Conservation (phyloP, 306 rosid species). For the Cucumis hystrix region DNA sequence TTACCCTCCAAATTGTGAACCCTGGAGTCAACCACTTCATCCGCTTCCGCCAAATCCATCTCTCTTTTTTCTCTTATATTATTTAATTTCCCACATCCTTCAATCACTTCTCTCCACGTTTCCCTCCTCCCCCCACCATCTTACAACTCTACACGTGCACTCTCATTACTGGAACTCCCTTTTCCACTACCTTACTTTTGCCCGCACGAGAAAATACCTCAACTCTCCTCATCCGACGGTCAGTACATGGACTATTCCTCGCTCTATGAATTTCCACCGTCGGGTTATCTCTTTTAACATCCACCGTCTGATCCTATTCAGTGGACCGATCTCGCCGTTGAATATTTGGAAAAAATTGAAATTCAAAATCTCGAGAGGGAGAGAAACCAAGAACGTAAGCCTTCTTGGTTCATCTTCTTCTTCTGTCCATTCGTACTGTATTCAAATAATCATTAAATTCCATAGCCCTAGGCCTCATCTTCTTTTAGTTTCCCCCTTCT, state of each 20-base stretch:
- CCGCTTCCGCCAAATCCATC: slow-evolving; percentile 1
- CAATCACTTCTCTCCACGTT: neutral
- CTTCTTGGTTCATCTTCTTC: neutral
- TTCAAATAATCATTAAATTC: neutral
- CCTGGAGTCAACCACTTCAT: neutral
- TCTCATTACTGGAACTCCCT: neutral
- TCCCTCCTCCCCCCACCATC: neutral
- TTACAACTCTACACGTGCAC: neutral
- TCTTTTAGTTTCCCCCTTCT: neutral
- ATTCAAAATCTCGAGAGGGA: slow-evolving; percentile 10
- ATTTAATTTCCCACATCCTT: neutral
- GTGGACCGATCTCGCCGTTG: neutral
- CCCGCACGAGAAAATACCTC: neutral
- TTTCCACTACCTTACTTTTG: neutral
- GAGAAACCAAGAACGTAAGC: neutral
- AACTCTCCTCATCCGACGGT: neutral
- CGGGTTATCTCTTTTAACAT: neutral
- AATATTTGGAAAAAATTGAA: slow-evolving; percentile 6
- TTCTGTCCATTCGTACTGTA: slow-evolving; percentile 6
- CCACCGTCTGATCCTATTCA: neutral
- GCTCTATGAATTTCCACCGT: slow-evolving; percentile 5
- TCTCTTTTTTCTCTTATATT: neutral
- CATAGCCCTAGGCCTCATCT: neutral
- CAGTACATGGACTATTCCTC: neutral
- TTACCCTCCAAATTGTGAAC: neutral